Conservation (phyloP, 1,284 basidiomycete genomes). For the Grifola frondosa region DNA sequence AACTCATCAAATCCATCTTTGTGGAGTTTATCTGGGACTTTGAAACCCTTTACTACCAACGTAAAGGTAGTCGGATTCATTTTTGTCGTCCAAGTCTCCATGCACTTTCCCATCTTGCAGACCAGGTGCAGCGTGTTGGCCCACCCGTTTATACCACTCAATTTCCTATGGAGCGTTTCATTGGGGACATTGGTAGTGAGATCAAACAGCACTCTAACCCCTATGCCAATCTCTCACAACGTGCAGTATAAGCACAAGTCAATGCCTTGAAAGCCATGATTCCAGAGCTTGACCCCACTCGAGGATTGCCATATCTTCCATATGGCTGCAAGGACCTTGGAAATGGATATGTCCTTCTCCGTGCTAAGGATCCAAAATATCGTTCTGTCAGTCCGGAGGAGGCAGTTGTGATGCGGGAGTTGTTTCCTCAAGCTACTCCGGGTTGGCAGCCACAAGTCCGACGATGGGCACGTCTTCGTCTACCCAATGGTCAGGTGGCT, state of each 20-base stretch:
- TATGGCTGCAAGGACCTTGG: conserved; percentile 6
- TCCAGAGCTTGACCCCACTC: conserved; percentile 7
- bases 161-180: conserved; percentile 24
- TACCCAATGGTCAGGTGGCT: too few species aligned
- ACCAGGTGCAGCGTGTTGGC: conserved; percentile 16
- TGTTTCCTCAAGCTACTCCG: too few species aligned
- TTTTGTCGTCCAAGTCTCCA: conserved; percentile 25
- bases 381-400: too few species aligned
- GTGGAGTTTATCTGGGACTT: conserved; percentile 7
- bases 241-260: conserved; percentile 12
- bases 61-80: conserved; percentile 26
- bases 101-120: conserved; percentile 13
- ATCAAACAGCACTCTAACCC: conserved; percentile 23
- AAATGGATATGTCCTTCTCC: conserved; percentile 8
- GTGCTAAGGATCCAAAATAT: conserved; percentile 3
- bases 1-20: conserved; percentile 4
- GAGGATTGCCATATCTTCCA: conserved; percentile 2
- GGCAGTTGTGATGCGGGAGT: too few species aligned
- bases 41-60: conserved; percentile 15
- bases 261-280: conserved; percentile 22
- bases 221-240: conserved; percentile 21
- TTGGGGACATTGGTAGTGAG: conserved; percentile 24
- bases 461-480: too few species aligned
- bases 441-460: too few species aligned
- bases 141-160: conserved; percentile 16